Percentiles rank a stretch among this genome's conserved stretches.
These are phyloP conservation scores for Keithomyces neogunnii DNA, from an alignment of 2,329 filamentous ascomycete genomes.

Conservation along the genomic window DNA sequence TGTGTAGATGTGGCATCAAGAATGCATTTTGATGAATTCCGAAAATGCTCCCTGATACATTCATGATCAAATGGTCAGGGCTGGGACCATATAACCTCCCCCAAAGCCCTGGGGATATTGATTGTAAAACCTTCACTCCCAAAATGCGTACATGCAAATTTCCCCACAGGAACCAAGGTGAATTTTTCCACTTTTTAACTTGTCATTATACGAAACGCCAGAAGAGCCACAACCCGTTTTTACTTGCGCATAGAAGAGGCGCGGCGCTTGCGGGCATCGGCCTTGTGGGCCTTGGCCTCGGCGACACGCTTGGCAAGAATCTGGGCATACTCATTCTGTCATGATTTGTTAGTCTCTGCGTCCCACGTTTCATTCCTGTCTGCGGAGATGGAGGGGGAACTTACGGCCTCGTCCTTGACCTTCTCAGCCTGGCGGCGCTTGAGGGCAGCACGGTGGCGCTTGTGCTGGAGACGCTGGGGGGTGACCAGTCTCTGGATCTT, in stretches of 20 bases:
- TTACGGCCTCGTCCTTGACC: slow-evolving; percentile 97
- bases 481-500: slow-evolving; percentile 99
- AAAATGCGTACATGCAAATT: slow-evolving; percentile 18
- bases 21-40: slow-evolving; percentile 23
- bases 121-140: slow-evolving; percentile 23
- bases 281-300: slow-evolving; percentile 91
- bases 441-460: slow-evolving; percentile 94
- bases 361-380: slow-evolving; percentile 24
- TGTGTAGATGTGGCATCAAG: slow-evolving; percentile 11
- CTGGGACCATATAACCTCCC: slow-evolving; percentile 8
- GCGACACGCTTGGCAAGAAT: slow-evolving; percentile 93
- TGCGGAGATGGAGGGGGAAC: slow-evolving; percentile 28
- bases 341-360: slow-evolving; percentile 25
- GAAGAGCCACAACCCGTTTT: slow-evolving; percentile 22
- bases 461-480: slow-evolving; percentile 99
- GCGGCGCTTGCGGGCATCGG: slow-evolving; percentile 91
- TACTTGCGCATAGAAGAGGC: slow-evolving; percentile 94
- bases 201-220: slow-evolving; percentile 16
- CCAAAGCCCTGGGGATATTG: slow-evolving; percentile 18
- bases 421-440: slow-evolving; percentile 97
- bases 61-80: slow-evolving; percentile 15
- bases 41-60: slow-evolving; percentile 31
- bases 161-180: slow-evolving; percentile 24
- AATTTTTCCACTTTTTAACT: slow-evolving; percentile 23
- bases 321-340: slow-evolving; percentile 90